These are phyloP conservation scores for Kodamaea lidongshanica DNA, from an alignment of 805 yeast species.

Conservation along the genomic window DNA sequence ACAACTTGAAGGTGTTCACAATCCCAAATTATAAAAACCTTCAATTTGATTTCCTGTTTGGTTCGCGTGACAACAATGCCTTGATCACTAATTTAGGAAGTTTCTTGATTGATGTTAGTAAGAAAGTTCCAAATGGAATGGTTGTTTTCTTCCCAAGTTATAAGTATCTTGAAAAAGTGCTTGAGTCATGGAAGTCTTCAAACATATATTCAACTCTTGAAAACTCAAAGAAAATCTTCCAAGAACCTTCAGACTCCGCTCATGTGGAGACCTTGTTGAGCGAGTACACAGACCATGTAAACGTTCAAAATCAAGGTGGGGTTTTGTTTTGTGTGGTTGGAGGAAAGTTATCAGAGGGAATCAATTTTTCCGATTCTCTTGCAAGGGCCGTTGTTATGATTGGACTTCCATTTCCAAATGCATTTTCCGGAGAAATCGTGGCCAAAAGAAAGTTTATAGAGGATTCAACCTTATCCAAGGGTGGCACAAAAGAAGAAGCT, in stretches of 20 bases:
- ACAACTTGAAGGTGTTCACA: slow-evolving; percentile 58
- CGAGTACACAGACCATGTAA: slow-evolving; percentile 44
- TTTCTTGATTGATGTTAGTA: slow-evolving; percentile 37
- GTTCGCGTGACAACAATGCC: slow-evolving; percentile 42
- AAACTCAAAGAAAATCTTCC: slow-evolving; percentile 42
- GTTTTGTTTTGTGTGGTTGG: slow-evolving; percentile 81
- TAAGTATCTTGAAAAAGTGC: slow-evolving; percentile 51
- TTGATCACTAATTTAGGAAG: slow-evolving; percentile 50
- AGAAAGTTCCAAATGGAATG: slow-evolving; percentile 61
- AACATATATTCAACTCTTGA: slow-evolving; percentile 27
- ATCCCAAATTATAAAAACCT: slow-evolving; percentile 22
- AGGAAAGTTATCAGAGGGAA: slow-evolving; percentile 90
- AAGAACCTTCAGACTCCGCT: slow-evolving; percentile 45
- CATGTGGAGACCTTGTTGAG: slow-evolving; percentile 42
- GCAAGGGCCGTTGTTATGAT: slow-evolving; percentile 83
- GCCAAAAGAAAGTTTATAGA: slow-evolving; percentile 67
- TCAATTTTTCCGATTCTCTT: slow-evolving; percentile 80
- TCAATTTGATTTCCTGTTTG: slow-evolving; percentile 62
- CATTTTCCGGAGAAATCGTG: slow-evolving; percentile 71
- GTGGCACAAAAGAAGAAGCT: slow-evolving; percentile 45
- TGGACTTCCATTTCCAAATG: slow-evolving; percentile 87
- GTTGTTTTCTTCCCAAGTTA: slow-evolving; percentile 87
- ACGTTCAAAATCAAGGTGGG: slow-evolving; percentile 45
- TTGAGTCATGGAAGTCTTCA: slow-evolving; percentile 45
- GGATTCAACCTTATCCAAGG: slow-evolving; percentile 38